phyloP scores from a whole-genome alignment of 495 filamentous ascomycete species.

The Lasiosphaeria ovina region DNA sequence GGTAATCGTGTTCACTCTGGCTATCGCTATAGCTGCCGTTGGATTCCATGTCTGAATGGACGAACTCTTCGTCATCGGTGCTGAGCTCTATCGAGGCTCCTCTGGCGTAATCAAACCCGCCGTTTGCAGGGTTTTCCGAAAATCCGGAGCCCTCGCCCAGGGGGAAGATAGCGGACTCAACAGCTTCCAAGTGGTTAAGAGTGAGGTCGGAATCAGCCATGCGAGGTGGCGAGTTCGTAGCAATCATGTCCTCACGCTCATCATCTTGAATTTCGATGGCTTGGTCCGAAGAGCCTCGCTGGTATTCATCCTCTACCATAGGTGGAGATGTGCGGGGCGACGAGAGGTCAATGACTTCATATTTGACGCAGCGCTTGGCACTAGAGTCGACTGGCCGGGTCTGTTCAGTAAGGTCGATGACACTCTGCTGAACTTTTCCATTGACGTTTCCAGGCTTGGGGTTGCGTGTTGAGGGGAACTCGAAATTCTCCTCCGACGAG shows the following conservation, averaged over 20 bases:
- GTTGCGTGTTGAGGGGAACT: background rate
- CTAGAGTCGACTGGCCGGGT: background rate
- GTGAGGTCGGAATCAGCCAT: too few species aligned
- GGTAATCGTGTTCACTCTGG: slow-evolving; percentile 23
- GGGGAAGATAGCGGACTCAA: too few species aligned
- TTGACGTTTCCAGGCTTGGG: background rate
- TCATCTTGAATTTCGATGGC: background rate
- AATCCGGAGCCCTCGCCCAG: background rate
- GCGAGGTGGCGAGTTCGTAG: too few species aligned
- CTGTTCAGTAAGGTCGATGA: slow-evolving; percentile 21
- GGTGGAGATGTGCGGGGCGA: slow-evolving; percentile 7
- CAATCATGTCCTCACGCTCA: background rate
- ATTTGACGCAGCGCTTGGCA: too few species aligned
- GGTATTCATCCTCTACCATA: slow-evolving; percentile 1
- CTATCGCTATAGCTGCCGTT: background rate
- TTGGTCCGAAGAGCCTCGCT: too few species aligned
- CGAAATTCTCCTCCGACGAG: background rate
- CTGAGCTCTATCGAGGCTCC: background rate
- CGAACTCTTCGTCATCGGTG: background rate
- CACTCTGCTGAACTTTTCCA: background rate
- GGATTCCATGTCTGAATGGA: background rate
- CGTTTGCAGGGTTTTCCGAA: background rate
- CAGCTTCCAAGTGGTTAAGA: too few species aligned
- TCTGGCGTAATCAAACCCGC: background rate
- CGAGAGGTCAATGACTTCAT: slow-evolving; percentile 23